These are phyloP conservation scores for Fusarium brachygibbosum DNA, from an alignment of 2,329 filamentous ascomycete species.

Conservation along the genomic window DNA sequence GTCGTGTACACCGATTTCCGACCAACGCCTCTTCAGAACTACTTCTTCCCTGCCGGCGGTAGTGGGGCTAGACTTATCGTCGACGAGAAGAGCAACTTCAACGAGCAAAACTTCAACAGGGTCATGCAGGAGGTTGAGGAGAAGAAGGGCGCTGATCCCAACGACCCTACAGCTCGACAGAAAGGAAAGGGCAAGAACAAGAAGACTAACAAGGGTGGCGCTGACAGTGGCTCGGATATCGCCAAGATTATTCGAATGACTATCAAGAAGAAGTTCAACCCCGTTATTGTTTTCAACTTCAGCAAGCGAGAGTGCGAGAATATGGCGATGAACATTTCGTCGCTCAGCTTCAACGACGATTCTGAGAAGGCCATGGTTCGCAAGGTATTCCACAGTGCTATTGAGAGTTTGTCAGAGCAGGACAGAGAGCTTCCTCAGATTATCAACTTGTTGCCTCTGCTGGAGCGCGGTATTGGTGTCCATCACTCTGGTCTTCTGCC, in stretches of 20 bases:
- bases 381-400: constrained; percentile 93
- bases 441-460: constrained; percentile 85
- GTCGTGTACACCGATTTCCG: constrained; percentile 99
- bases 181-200: constrained; percentile 94
- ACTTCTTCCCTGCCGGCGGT: constrained; percentile 94
- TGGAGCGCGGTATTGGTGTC: constrained; percentile 93
- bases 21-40: constrained; percentile 95
- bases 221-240: constrained; percentile 82
- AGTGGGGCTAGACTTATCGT: constrained; percentile 95
- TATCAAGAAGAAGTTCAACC: constrained; percentile 96
- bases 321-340: constrained; percentile 87
- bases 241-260: constrained; percentile 99
- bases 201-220: constrained; percentile 89
- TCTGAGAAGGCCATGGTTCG: constrained; percentile 94
- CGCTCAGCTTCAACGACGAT: constrained; percentile 94
- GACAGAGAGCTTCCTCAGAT: constrained; percentile 93
- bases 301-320: constrained; percentile 97
- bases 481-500: constrained; percentile 96
- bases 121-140: constrained; percentile 93
- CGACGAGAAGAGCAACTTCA: constrained; percentile 95
- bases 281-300: constrained; percentile 99
- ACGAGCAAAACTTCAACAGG: constrained; percentile 97
- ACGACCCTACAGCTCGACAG: constrained; percentile 81
- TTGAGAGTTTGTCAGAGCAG: constrained; percentile 91
- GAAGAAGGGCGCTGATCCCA: constrained; percentile 86